Base-by-base conservation (phyloP, 164 flowering plant genomes). In the Vitis labrusca region DNA sequence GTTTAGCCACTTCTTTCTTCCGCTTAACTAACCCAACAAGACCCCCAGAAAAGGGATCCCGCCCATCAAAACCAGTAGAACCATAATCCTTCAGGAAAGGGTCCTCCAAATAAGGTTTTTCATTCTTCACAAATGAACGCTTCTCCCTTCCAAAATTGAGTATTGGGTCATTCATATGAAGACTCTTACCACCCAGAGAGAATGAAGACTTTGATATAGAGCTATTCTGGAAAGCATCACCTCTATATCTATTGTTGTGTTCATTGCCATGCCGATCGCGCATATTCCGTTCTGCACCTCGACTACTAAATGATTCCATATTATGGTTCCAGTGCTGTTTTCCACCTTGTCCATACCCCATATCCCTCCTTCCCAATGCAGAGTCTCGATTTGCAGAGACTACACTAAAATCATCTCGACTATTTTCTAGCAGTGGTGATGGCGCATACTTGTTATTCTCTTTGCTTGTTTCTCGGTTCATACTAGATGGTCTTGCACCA, bases 1-100 rank as follows among this genome's bases (percentile, higher is more conserved):
- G 87, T 67, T 83, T 91, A 50, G 71, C 71, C 65, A 81, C 72
- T 75, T 91, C 97, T 67, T 91, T 95, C 81, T 91, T 95, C 78
- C 82, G 85, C 85, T 85, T 95, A 53, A 89, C 78, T 68, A 90
- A 81, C 49, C 94, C 93, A 68, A 82, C 73, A 63, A 83, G 74
- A 69, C 84, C 79, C 17, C 85, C 88, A 61, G 91, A 63, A 66
- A 93, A 83, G 54, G 88, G 85, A 83, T 91, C 94, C 19, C 75
- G 80, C 60, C 82, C 91, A 74, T 91, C 97, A 85, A 82, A 86
- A 64, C 74, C 79, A 56, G 80, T n/a, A 63, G 70, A 64, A 29
- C 73, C 79, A 56, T 77, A 82, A 64, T 87, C 91, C 71, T 82
- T 86, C 64, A 75, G 69, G 64, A 81, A 87, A 69, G 88, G 79